Evolutionary conservation across 805 yeast species (phyloP).

Genomic region (Candida krabiensis): DNA sequence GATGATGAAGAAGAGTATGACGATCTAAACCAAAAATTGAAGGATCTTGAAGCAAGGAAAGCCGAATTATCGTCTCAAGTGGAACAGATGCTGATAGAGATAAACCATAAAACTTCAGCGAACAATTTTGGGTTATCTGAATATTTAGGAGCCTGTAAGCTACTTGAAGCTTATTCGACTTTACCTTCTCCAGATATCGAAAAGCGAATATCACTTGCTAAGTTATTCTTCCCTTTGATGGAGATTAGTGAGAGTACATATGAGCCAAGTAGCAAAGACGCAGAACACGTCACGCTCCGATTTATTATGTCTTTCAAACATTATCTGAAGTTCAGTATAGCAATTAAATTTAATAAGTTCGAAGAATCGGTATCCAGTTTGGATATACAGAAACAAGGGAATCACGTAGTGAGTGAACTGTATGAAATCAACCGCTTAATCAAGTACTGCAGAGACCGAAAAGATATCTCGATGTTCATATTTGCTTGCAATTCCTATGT

Average conservation of each 20-base stretch:
- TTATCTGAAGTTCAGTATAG: conserved; percentile 16
- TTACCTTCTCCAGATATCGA: conserved; percentile 31
- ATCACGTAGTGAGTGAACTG: conserved; percentile 12
- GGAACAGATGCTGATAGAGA: conserved; percentile 2
- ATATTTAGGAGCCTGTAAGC: conserved; percentile 16
- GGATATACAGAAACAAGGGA: conserved; percentile 7
- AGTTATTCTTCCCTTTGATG: conserved; percentile 31
- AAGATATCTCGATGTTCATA: conserved; percentile 26
- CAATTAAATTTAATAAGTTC: conserved; percentile 9
- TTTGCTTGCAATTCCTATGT: conserved; percentile 25
- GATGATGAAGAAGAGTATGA: conserved; percentile 16
- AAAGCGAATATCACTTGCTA: conserved; percentile 20
- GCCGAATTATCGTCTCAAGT: conserved; percentile 4
- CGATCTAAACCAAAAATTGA: conserved; percentile 5
- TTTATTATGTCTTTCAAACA: conserved; percentile 16
- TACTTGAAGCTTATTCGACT: conserved; percentile 22
- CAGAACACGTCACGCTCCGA: conserved; percentile 5
- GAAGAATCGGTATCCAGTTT: conserved; percentile 14
- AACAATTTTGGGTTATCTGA: conserved; percentile 16
- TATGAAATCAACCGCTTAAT: conserved; percentile 18
- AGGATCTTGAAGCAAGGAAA: conserved; percentile 9
- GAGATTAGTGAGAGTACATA: conserved; percentile 10
- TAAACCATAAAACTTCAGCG: conserved; percentile 1
- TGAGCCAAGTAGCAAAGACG: background rate
- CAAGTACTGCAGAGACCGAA: conserved; percentile 7